These are phyloP conservation scores for Pyrus bretschneideri DNA, from an alignment of 306 rosid species.

Conservation along the genomic window DNA sequence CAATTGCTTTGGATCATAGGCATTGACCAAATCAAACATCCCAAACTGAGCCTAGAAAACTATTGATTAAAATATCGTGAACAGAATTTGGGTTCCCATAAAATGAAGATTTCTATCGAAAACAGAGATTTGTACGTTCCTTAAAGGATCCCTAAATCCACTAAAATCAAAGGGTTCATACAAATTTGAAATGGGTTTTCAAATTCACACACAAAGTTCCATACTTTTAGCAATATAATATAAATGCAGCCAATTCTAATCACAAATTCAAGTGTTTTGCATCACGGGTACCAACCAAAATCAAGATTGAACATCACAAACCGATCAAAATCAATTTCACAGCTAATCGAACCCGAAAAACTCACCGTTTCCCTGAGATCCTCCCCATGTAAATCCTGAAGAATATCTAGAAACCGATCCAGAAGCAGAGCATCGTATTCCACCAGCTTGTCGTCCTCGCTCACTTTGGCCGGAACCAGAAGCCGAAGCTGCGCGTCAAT, in stretches of 20 bases:
- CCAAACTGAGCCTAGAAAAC: not conserved
- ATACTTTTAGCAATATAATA: constrained; percentile 11
- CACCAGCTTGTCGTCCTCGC: constrained; percentile 89
- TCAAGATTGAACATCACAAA: not conserved
- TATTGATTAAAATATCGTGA: not conserved
- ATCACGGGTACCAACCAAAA: constrained; percentile 7
- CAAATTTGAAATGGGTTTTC: not conserved
- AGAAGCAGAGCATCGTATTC: constrained; percentile 89
- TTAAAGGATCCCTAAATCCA: not conserved
- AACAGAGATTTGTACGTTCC: not conserved
- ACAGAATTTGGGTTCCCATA: not conserved
- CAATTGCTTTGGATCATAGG: not conserved
- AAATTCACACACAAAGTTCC: not conserved
- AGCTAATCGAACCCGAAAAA: not conserved
- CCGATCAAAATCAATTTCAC: constrained; percentile 12
- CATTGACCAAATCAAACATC: not conserved
- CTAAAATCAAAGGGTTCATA: not conserved
- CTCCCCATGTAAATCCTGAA: constrained; percentile 96
- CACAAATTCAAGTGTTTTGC: constrained; percentile 4
- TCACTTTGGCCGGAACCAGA: constrained; percentile 77
- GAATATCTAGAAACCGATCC: constrained; percentile 98
- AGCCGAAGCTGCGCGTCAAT: constrained; percentile 93
- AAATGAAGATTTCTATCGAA: not conserved
- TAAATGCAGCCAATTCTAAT: constrained; percentile 3
- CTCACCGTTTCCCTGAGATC: constrained; percentile 92